phyloP scores from a whole-genome alignment of 768 basidiomycete species.

The Phanerochaete carnosa region DNA sequence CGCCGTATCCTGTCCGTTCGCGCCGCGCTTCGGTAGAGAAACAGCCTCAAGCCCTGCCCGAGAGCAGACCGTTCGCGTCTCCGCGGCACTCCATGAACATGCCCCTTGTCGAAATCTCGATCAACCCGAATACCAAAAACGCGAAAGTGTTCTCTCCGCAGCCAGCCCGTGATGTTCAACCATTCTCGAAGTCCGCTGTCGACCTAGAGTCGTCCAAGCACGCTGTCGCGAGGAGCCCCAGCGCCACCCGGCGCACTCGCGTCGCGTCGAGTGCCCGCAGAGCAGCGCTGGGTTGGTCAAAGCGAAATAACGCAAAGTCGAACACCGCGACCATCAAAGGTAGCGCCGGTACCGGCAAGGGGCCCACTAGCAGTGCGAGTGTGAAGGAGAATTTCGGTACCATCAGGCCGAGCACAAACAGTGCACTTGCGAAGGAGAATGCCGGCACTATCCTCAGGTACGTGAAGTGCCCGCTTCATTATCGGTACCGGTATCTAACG shows the following conservation, averaged over 20 bases:
- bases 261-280: conserved; percentile 55
- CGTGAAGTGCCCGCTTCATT: conserved; percentile 24
- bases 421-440: conserved; percentile 39
- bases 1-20: conserved; percentile 64
- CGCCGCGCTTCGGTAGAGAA: conserved; percentile 44
- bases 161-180: conserved; percentile 41
- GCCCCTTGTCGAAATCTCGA: conserved; percentile 40
- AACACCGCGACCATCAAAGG: conserved; percentile 14
- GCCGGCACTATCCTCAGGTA: conserved; percentile 51
- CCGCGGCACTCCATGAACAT: conserved; percentile 17
- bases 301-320: conserved; percentile 52
- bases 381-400: conserved; percentile 43
- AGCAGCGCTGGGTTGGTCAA: conserved; percentile 60
- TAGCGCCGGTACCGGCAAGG: background rate
- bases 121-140: conserved; percentile 36
- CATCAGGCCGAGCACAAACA: background rate
- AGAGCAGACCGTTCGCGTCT: conserved; percentile 14
- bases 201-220: conserved; percentile 36
- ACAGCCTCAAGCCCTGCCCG: conserved; percentile 23
- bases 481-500: background rate
- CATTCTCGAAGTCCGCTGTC: conserved; percentile 38
- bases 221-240: conserved; percentile 28
- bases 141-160: conserved; percentile 25
- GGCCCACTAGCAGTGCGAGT: conserved; percentile 5
- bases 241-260: conserved; percentile 40